Conservation (phyloP, 208 protist genomes). For the Endotrypanum monterogeii region DNA sequence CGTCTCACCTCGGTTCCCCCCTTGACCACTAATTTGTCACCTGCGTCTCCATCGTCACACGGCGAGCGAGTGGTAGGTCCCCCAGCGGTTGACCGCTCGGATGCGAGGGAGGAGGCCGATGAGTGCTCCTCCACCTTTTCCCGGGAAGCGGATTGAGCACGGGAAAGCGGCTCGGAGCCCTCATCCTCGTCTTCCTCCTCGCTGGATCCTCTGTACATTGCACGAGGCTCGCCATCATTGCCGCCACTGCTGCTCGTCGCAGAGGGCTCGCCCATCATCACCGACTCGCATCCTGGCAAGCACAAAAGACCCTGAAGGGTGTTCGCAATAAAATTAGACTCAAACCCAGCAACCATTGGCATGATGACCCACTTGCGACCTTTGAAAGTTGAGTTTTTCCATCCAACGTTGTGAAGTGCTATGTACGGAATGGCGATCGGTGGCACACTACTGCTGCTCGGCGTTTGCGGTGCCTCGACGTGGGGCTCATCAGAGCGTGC, state of each 20-base stretch:
- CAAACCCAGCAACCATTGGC: constrained; percentile 44
- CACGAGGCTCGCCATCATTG: background rate
- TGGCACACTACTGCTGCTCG: constrained; percentile 7
- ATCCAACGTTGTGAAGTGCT: constrained; percentile 29
- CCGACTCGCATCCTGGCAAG: constrained; percentile 56
- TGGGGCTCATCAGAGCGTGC: background rate
- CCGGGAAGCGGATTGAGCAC: background rate
- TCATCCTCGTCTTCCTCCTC: background rate
- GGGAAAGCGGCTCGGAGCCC: background rate
- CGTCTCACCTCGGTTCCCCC: background rate
- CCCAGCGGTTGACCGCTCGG: background rate
- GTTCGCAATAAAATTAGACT: constrained; percentile 49
- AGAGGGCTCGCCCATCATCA: constrained; percentile 39
- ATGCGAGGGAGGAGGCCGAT: constrained; percentile 1
- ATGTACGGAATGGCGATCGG: constrained; percentile 49
- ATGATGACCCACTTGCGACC: constrained; percentile 51
- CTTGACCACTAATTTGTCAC: background rate
- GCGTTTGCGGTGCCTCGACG: background rate
- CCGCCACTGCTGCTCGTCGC: constrained; percentile 1
- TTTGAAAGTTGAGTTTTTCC: constrained; percentile 8
- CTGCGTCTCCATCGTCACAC: background rate
- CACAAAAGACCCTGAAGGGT: constrained; percentile 48
- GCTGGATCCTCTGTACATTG: background rate
- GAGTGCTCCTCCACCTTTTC: background rate
- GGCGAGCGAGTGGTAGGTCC: background rate